Evolutionary conservation across 108 stramenopile genomes (phyloP).

Genomic region (Cyclostephanos invisitatus): DNA sequence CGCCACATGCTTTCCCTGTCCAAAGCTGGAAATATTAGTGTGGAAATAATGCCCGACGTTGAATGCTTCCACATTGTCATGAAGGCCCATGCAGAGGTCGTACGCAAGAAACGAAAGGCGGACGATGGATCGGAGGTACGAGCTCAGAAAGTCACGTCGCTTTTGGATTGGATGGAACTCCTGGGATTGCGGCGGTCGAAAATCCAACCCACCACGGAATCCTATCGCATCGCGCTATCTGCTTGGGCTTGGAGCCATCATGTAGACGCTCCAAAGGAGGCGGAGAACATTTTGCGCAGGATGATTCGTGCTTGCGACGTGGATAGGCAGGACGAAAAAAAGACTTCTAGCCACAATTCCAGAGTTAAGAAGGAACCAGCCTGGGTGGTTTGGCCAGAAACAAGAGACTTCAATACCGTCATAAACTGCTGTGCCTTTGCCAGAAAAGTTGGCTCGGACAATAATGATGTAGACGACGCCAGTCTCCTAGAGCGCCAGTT

Average conservation of each 20-base stretch:
- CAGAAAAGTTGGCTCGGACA: conserved; percentile 23
- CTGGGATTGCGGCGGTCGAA: conserved; percentile 32
- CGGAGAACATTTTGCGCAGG: conserved; percentile 30
- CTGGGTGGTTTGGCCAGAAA: conserved; percentile 27
- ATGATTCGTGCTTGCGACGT: conserved; percentile 38
- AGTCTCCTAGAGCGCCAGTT: conserved; percentile 10
- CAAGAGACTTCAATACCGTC: conserved; percentile 44
- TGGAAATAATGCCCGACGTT: conserved; percentile 36
- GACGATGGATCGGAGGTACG: conserved; percentile 20
- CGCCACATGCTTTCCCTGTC: conserved; percentile 43
- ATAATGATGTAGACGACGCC: conserved; percentile 23
- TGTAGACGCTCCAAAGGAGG: conserved; percentile 39
- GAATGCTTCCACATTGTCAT: conserved; percentile 49
- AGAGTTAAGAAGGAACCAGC: conserved; percentile 4
- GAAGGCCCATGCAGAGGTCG: conserved; percentile 43
- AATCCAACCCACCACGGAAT: conserved; percentile 36
- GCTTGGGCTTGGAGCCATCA: conserved; percentile 52
- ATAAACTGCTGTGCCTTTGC: conserved; percentile 48
- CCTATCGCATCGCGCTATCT: conserved; percentile 34
- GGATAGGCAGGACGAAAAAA: neutral
- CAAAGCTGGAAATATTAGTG: conserved; percentile 38
- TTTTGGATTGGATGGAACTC: conserved; percentile 48
- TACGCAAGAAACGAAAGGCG: conserved; percentile 16
- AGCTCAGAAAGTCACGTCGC: conserved; percentile 27
- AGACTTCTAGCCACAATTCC: neutral